These are phyloP conservation scores for Phytophthora hybrid DNA, from an alignment of 352 stramenopile genomes.

Conservation along the genomic window DNA sequence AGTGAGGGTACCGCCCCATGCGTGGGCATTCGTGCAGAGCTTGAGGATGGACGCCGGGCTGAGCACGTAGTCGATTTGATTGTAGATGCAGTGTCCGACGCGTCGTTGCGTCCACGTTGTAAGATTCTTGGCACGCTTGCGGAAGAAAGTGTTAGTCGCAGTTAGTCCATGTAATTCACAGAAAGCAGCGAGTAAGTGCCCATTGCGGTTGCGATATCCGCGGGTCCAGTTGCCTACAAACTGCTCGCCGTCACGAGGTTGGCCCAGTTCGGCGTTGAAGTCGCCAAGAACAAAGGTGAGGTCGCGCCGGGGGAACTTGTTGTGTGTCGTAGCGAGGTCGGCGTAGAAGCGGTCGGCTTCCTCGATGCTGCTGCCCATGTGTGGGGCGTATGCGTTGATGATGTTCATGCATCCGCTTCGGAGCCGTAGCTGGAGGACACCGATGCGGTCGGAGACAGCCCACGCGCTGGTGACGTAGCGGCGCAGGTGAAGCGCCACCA, in stretches of 20 bases:
- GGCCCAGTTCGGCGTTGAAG: too few species aligned
- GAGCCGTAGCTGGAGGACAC: too few species aligned
- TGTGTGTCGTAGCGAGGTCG: not conserved
- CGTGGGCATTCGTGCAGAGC: not conserved
- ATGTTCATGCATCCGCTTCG: too few species aligned
- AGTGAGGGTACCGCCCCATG: not conserved
- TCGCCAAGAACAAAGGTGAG: not conserved
- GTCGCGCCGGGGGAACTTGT: not conserved
- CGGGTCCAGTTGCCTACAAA: not conserved
- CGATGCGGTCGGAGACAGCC: too few species aligned
- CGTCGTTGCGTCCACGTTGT: not conserved
- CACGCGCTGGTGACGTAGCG: too few species aligned
- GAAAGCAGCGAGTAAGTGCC: not conserved
- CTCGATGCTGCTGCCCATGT: too few species aligned
- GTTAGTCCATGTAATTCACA: not conserved
- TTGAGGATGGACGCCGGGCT: not conserved
- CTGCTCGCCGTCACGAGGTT: not conserved
- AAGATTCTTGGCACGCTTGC: not conserved
- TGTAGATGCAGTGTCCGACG: not conserved
- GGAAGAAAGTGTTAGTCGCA: not conserved
- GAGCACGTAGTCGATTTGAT: not conserved
- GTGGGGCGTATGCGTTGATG: too few species aligned
- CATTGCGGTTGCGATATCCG: not conserved
- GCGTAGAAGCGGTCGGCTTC: too few species aligned
- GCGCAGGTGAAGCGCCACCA: too few species aligned